A percentile compares a stretch with the other conserved stretches of the same genome.
phyloP scores from a whole-genome alignment of 2,329 filamentous ascomycete genomes.

The Ophiognomonia clavigignenti-juglandacearum region DNA sequence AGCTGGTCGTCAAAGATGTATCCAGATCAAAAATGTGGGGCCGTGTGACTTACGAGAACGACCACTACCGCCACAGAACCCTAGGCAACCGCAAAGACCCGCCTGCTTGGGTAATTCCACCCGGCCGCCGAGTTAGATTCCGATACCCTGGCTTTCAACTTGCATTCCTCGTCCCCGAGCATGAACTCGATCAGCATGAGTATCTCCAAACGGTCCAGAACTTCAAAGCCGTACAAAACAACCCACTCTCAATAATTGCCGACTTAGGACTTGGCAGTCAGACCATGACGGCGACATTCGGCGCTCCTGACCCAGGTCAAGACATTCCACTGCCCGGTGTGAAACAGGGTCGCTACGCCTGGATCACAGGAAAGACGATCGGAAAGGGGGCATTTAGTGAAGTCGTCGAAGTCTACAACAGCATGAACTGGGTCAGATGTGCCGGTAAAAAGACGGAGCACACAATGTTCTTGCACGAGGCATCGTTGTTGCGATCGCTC shows the following conservation, averaged over 20 bases:
- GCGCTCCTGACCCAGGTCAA: background rate
- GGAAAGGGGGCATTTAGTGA: background rate
- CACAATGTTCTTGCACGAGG: background rate
- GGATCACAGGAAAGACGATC: background rate
- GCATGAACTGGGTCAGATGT: background rate
- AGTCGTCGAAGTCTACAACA: background rate
- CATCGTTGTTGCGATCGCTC: background rate
- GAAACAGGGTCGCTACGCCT: background rate
- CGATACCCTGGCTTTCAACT: background rate
- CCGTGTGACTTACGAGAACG: background rate
- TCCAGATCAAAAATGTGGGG: background rate
- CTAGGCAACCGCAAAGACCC: background rate
- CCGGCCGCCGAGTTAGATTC: background rate
- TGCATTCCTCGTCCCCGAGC: background rate
- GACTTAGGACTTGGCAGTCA: background rate
- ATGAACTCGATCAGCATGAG: background rate
- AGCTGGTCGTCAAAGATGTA: background rate
- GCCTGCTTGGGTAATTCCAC: background rate
- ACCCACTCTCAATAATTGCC: background rate
- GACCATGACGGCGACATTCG: background rate
- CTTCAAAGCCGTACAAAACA: background rate
- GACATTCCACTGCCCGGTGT: background rate
- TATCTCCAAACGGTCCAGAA: background rate
- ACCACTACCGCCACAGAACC: background rate
- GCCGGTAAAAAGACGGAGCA: background rate